Evolutionary conservation across 192 early-diverging fungal genomes (phyloP).

Genomic region (Ambispora gerdemannii): DNA sequence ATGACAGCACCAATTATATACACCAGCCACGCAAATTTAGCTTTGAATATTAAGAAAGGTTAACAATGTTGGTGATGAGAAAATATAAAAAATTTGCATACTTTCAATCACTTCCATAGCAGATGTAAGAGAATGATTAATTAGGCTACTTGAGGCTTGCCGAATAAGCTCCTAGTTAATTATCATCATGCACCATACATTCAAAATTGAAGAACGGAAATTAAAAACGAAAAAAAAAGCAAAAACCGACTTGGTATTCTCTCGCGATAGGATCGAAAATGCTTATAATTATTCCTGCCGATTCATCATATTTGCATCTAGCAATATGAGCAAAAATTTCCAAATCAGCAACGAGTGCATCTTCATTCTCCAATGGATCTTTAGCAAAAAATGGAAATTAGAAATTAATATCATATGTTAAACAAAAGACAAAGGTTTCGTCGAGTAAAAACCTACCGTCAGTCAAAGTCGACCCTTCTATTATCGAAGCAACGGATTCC

Average conservation of each 20-base stretch:
- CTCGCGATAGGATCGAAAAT: slow-evolving; percentile 58
- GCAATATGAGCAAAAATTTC: slow-evolving; percentile 67
- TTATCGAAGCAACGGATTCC: slow-evolving; percentile 44
- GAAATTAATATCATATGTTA: too few species aligned
- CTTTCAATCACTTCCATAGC: slow-evolving; percentile 1
- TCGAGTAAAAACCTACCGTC: slow-evolving; percentile 43
- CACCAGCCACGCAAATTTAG: slow-evolving; percentile 73
- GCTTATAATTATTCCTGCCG: slow-evolving; percentile 47
- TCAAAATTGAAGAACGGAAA: neutral
- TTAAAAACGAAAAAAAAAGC: neutral
- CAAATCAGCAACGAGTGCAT: slow-evolving; percentile 62
- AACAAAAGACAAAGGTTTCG: too few species aligned
- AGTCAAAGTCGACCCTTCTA: slow-evolving; percentile 54
- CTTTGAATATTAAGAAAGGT: slow-evolving; percentile 12
- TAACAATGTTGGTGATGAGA: neutral
- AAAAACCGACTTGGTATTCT: slow-evolving; percentile 54
- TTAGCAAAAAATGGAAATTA: neutral
- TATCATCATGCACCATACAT: slow-evolving; percentile 28
- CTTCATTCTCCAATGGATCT: slow-evolving; percentile 68
- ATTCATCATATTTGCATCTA: slow-evolving; percentile 64
- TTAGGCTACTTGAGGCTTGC: slow-evolving; percentile 16
- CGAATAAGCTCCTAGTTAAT: slow-evolving; percentile 33
- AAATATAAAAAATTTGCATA: neutral
- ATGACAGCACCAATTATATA: slow-evolving; percentile 71
- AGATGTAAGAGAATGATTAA: neutral